A percentile compares a stretch with the other conserved stretches of the same genome.
phyloP scores from a whole-genome alignment of 176 grass and related monocot species.

The Eragrostis nindensis region DNA sequence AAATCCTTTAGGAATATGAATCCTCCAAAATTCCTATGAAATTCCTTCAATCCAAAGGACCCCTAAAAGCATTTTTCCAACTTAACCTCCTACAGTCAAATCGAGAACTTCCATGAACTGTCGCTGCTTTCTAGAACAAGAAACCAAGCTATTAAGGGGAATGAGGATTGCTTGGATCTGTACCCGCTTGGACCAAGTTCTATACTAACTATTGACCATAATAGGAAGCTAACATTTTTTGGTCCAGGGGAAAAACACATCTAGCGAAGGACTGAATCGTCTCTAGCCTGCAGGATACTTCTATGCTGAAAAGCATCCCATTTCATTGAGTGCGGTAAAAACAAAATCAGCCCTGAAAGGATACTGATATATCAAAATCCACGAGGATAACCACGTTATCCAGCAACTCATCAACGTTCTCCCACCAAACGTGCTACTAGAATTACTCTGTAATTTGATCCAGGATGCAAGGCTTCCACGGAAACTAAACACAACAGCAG shows the following conservation, averaged over 20 bases:
- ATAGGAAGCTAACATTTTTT: background rate
- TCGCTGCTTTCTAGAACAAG: background rate
- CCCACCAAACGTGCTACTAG: background rate
- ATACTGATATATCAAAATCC: too few relatives aligned
- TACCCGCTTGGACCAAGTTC: background rate
- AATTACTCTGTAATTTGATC: background rate
- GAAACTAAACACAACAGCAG: background rate
- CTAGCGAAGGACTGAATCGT: background rate
- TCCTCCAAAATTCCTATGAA: too few relatives aligned
- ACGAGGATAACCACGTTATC: too few relatives aligned
- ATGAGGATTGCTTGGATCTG: conserved; percentile 3
- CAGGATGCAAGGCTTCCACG: background rate
- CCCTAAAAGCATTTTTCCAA: background rate
- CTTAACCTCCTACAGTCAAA: background rate
- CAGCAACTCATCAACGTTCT: background rate
- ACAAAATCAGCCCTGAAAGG: background rate
- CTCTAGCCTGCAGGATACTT: background rate
- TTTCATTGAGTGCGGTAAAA: background rate
- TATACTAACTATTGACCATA: background rate
- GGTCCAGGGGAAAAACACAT: background rate
- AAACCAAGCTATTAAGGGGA: background rate
- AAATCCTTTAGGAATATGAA: too few relatives aligned
- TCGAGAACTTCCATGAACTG: background rate
- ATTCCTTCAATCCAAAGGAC: too few relatives aligned
- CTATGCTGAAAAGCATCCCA: background rate